Evolutionary conservation across 306 rosid genomes (phyloP), one percentile per base, ranked within the genome.

Genomic region (Sphenostylis stenocarpa): DNA sequence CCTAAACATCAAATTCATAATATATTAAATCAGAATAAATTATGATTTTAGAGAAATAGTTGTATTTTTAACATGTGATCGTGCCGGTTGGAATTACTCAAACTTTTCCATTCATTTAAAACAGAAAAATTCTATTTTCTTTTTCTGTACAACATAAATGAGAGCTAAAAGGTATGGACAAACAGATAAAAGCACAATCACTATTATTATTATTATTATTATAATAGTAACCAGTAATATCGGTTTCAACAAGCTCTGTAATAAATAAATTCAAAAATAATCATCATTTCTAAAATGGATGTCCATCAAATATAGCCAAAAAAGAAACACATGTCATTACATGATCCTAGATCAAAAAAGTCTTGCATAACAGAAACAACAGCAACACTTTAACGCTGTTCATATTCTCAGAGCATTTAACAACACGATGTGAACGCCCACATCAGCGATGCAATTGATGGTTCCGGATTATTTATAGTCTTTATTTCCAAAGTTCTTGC

Each of bases 401-500:
- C 79, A 80, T 77, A 45, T 66, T 82, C 74, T 73, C 81, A 6
- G 79, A 9, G 79, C 83, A 81, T 77, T 70, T 67, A 81, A 69
- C 76, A 86, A 63, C 70, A 26, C 34, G 48, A 20, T 77, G 83
- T 44, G 58, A 67, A 61, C 70, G 43, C 49, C 53, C 74, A 36
- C 73, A 19, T 15, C 45, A 29, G 80, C 21, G 78, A 76, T 80
- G 75, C 75, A 67, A 57, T 28, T 31, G 52, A 48, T 70, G 43
- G 31, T 82, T 51, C 48, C 29, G 39, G 43, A 70, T 49, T 60
- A 76, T 90, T 77, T 75, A 66, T 95, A 95, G 83, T 92, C 97
- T 75, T 95, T 95, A 17, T 75, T 89, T 64, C 97, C 99, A 56
- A 95, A 92, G 81, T 95, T 95, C 80, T 95, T 95, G 91, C 98